Evolutionary conservation across 1,284 basidiomycete genomes (phyloP), one percentile per base, ranked within the genome.

Genomic region (Trametes versicolor): DNA sequence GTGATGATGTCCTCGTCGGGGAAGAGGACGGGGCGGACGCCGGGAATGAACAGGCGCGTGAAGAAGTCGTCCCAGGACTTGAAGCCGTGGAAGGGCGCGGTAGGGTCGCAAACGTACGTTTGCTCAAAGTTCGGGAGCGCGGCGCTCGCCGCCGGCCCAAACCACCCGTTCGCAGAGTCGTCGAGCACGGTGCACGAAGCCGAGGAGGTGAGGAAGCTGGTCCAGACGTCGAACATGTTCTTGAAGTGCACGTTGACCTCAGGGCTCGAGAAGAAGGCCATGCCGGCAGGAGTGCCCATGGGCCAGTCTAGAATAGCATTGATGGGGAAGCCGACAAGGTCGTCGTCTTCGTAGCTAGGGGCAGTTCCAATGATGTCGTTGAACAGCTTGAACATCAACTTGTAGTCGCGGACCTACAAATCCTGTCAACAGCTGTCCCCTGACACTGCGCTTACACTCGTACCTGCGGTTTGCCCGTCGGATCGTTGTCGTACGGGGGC

Each of bases 31-130:
- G 83, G 81, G 50, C 86, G 82, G 37, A 78, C 70, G 2, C 77
- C 78, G 1, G 75, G 73, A 29, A 72, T 71, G 68, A 85, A 81
- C 0, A 69, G 66, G 32, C 85, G 76, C 6, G 80, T 84, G 74
- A 88, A 87, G 75, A 85, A 87, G 62, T 82, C 81, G 64, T 87
- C 86, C 84, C 85, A 88, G 32, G 81, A 82, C 21, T 68, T 79
- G 74, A 76, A 87, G 10, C 84, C 84, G 67, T 80, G 70, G 67
- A 82, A 73, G 36, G 73, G 65, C 5, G 71, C 73, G 3, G 70
- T 66, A 0, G 81, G 78, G 64, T 85, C 80, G 68, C 80, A 82
- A n/a, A 78, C 72, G 72, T 78, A 86, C 2, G 79, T 79, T 27
- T 74, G 65, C n/a, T 65, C 74, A 59, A 77, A 73, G 68, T 79